These are phyloP conservation scores for Neurospora sp. DNA, from an alignment of 495 filamentous ascomycete genomes.

Conservation along the genomic window DNA sequence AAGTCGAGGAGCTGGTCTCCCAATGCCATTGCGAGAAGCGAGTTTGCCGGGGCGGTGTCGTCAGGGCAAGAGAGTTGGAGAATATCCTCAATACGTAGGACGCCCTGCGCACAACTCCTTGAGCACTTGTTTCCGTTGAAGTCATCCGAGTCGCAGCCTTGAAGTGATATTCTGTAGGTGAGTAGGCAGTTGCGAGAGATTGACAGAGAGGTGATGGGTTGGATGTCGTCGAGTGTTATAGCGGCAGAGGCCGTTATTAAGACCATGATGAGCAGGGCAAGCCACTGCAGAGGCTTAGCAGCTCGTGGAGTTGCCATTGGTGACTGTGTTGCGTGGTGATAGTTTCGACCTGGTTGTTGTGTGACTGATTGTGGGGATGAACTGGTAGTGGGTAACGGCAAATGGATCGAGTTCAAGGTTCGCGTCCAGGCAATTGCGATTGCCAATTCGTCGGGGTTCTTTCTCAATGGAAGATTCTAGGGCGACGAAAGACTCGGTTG, in stretches of 20 bases:
- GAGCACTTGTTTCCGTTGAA: background rate
- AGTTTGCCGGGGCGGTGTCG: background rate
- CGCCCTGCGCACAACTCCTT: background rate
- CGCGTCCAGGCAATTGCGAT: background rate
- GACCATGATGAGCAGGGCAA: background rate
- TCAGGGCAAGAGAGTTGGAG: background rate
- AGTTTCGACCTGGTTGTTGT: background rate
- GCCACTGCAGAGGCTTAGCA: background rate
- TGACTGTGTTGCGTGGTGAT: background rate
- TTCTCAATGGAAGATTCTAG: background rate
- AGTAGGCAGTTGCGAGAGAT: background rate
- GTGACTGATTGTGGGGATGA: background rate
- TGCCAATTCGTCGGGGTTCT: background rate
- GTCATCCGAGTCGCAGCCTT: background rate
- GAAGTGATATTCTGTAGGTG: background rate
- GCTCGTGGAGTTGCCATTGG: background rate
- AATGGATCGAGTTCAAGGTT: background rate
- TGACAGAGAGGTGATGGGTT: background rate
- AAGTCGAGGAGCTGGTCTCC: background rate
- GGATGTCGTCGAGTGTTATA: background rate
- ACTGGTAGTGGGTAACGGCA: background rate
- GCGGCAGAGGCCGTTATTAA: background rate
- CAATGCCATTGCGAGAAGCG: background rate
- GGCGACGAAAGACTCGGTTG: background rate
- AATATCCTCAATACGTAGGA: background rate